Evolutionary conservation across 2,329 filamentous ascomycete genomes (phyloP), one percentile per base, ranked within the genome.

Genomic region (Calycina herbarum): DNA sequence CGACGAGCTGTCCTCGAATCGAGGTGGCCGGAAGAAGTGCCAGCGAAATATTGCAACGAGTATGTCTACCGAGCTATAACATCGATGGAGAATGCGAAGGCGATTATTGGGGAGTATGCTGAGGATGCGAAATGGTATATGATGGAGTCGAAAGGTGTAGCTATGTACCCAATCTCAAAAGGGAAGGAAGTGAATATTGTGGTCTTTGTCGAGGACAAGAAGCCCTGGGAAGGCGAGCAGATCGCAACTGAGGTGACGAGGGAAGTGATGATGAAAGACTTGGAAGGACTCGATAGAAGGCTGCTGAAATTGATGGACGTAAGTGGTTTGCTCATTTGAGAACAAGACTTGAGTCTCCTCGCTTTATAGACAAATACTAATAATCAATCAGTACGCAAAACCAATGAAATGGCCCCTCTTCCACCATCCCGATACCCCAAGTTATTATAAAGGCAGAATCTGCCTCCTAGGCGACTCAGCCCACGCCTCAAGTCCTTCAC

Each of bases 31-130:
- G 74, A 79, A 2, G 66, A 69, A 29, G 64, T 70, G 1, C 17
- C 40, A 3, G 73, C 78, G 1, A 69, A 68, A 29, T 89, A 86
- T 73, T 82, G 81, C 0, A 78, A 82, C 57, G 85, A 87, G 67
- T 85, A 84, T 73, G 86, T 84, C 54, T 90, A 87, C 75, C 81
- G 87, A 5, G 83, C 83, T 0, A 76, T 90, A 2, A 78, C 88
- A 1, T 83, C 86, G 0, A 89, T 89, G 81, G 76, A 79, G 0
- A 72, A 80, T 8, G 85, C 85, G 0, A 73, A 77, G 1, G 73
- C 77, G 13, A 77, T 79, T 2, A 69, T 88, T 5, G 82, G 83
- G 1, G n/a, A 3, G 3, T 64, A 68, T 61, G 66, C 64, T 2
- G 75, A 84, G 59, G 77, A 82, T 57, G 80, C 83, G 0, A 70